Conservation (phyloP, 805 yeast genomes). For the Schizosaccharomyces osmophilus region DNA sequence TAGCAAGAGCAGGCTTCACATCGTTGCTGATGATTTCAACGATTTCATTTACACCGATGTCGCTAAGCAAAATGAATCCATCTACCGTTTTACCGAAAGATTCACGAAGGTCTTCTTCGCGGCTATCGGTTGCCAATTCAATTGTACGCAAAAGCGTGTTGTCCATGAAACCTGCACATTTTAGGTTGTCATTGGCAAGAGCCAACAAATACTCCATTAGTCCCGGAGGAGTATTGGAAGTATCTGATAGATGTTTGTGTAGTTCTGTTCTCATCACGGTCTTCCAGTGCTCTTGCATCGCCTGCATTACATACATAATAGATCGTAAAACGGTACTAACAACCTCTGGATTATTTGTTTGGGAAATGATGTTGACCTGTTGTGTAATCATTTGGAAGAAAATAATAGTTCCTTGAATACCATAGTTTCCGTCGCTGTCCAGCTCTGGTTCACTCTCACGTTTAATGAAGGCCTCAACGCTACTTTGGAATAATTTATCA, state of each 20-base stretch:
- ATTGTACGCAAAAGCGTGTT: conserved; percentile 28
- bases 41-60: conserved; percentile 31
- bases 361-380: conserved; percentile 71
- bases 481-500: conserved; percentile 38
- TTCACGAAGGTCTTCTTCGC: conserved; percentile 5
- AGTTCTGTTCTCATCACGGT: conserved; percentile 17
- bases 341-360: conserved; percentile 57
- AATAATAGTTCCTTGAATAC: conserved; percentile 53
- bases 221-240: conserved; percentile 37
- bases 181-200: conserved; percentile 60
- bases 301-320: conserved; percentile 34
- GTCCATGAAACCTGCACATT: conserved; percentile 44
- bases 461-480: conserved; percentile 33
- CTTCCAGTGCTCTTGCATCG: conserved; percentile 42
- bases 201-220: conserved; percentile 60
- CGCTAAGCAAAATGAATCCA: conserved; percentile 53
- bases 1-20: conserved; percentile 32
- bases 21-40: conserved; percentile 48
- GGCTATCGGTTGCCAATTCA: conserved; percentile 6
- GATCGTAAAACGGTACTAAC: conserved; percentile 54
- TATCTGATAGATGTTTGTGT: conserved; percentile 24
- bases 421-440: conserved; percentile 35
- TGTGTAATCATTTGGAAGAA: conserved; percentile 69
- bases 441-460: conserved; percentile 51
- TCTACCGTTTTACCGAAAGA: conserved; percentile 40